A percentile compares a stretch with the other conserved stretches of the same genome.
phyloP scores from a whole-genome alignment of 2,329 filamentous ascomycete genomes.

The Keithomyces neogunnii region DNA sequence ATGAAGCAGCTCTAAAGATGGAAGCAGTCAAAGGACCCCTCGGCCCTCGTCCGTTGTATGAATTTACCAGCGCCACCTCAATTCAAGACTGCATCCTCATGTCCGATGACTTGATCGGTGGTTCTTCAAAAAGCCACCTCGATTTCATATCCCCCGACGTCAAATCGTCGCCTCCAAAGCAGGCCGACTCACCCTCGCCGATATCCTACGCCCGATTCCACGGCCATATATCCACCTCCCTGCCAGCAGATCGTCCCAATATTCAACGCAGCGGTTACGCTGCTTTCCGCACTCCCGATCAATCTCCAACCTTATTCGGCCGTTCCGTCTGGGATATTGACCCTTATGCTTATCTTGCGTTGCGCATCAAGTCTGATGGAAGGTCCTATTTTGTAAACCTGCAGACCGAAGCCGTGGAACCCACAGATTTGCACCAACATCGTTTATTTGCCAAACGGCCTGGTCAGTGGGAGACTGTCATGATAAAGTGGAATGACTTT shows the following conservation, averaged over 20 bases:
- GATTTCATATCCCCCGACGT: constrained; percentile 42
- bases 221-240: constrained; percentile 77
- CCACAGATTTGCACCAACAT: constrained; percentile 95
- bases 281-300: constrained; percentile 78
- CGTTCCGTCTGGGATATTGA: constrained; percentile 83
- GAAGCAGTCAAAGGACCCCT: constrained; percentile 60
- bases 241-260: constrained; percentile 66
- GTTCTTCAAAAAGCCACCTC: constrained; percentile 67
- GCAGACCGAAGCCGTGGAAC: constrained; percentile 87
- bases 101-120: constrained; percentile 80
- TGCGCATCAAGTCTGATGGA: constrained; percentile 85
- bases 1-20: constrained; percentile 50
- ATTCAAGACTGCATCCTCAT: constrained; percentile 62
- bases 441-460: constrained; percentile 69
- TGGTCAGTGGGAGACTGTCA: constrained; percentile 90
- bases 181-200: constrained; percentile 9
- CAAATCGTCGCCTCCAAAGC: neutral
- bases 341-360: constrained; percentile 75
- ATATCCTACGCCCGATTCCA: constrained; percentile 66
- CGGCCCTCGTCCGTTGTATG: constrained; percentile 55
- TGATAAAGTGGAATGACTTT: constrained; percentile 86
- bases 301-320: constrained; percentile 73
- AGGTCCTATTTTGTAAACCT: constrained; percentile 91
- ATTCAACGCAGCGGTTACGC: constrained; percentile 79
- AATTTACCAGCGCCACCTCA: constrained; percentile 46